Evolutionary conservation across 306 rosid species (phyloP).

Genomic region (Rosa rugosa): DNA sequence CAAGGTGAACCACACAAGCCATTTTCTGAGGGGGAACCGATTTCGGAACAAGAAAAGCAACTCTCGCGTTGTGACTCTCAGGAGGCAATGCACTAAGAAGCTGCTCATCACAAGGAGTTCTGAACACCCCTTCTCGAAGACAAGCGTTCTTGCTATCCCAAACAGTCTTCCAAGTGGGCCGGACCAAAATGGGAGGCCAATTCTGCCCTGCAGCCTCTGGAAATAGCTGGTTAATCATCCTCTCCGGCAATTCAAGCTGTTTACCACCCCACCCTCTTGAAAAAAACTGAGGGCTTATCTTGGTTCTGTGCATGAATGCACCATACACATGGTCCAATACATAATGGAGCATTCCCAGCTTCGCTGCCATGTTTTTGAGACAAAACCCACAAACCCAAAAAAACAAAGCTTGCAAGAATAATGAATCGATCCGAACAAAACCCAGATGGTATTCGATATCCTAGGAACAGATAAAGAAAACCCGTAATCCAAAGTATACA

Average conservation of each 20-base stretch:
- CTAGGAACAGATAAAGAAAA: background rate
- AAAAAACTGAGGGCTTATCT: constrained; percentile 76
- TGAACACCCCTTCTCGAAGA: constrained; percentile 84
- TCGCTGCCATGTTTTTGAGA: constrained; percentile 58
- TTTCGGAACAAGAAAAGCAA: constrained; percentile 82
- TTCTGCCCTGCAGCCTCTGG: constrained; percentile 62
- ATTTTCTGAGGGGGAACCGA: constrained; percentile 57
- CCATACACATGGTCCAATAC: constrained; percentile 91
- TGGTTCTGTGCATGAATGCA: constrained; percentile 88
- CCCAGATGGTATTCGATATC: background rate
- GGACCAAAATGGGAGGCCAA: constrained; percentile 67
- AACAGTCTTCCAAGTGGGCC: constrained; percentile 76
- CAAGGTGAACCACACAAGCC: constrained; percentile 96
- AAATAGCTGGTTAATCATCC: constrained; percentile 67
- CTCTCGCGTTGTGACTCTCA: constrained; percentile 86
- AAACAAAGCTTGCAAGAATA: background rate
- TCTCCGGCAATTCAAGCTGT: constrained; percentile 77
- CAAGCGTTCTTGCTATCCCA: constrained; percentile 76
- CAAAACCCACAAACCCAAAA: background rate
- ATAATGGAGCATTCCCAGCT: constrained; percentile 84
- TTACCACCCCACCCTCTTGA: constrained; percentile 95
- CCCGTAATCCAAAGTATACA: background rate
- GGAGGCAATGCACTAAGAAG: constrained; percentile 85
- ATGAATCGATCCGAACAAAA: constrained; percentile 2
- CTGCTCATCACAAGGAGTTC: constrained; percentile 84